Conservation (phyloP, 164 flowering plant species). For the Santalum album region DNA sequence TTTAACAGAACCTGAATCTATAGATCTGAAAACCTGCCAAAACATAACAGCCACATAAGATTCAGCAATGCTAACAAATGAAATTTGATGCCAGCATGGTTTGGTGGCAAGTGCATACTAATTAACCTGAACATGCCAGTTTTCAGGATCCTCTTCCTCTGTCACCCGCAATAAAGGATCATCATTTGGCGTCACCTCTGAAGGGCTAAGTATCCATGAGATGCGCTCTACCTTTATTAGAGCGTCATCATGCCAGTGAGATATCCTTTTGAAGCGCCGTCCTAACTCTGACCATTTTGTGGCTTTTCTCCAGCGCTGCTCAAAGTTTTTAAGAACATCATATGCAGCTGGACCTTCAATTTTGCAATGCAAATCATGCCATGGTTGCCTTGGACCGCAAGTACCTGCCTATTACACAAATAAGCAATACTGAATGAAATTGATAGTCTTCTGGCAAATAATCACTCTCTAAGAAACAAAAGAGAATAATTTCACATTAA, state of each 20-base stretch:
- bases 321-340: conserved; percentile 65
- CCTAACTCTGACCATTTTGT: conserved; percentile 51
- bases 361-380: conserved; percentile 77
- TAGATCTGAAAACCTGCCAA: conserved; percentile 57
- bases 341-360: conserved; percentile 80
- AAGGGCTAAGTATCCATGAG: conserved; percentile 62
- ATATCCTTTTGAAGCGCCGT: conserved; percentile 30
- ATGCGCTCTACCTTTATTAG: conserved; percentile 53
- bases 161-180: conserved; percentile 49
- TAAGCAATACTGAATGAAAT: not conserved
- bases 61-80: conserved; percentile 4
- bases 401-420: conserved; percentile 23
- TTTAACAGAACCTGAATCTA: conserved; percentile 66
- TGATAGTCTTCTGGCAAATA: too few relatives aligned
- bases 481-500: too few relatives aligned
- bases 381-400: conserved; percentile 62
- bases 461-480: too few relatives aligned
- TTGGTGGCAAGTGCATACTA: not conserved
- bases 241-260: conserved; percentile 64
- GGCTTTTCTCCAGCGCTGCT: conserved; percentile 75
- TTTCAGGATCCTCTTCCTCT: conserved; percentile 45
- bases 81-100: conserved; percentile 1
- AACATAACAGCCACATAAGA: conserved; percentile 5
- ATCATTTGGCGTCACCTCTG: conserved; percentile 26
- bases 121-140: conserved; percentile 68